phyloP scores from a whole-genome alignment of 2,329 filamentous ascomycete species.

The Cercospora sesami region DNA sequence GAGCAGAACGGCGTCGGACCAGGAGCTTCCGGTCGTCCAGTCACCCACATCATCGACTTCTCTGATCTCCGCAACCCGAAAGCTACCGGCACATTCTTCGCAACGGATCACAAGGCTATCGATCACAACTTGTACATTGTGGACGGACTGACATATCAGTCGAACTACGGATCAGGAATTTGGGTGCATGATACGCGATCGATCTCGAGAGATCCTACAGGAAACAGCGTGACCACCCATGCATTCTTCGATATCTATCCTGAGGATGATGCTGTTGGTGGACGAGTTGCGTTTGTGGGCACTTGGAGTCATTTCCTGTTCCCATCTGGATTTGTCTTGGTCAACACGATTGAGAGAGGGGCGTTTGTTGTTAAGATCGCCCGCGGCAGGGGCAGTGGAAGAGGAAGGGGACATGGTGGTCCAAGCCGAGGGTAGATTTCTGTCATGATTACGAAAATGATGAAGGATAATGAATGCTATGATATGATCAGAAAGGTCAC shows the following conservation, averaged over 20 bases:
- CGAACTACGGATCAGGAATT: slow-evolving; percentile 41
- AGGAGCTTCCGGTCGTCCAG: not conserved
- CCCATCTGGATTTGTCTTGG: slow-evolving; percentile 50
- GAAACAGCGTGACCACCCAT: slow-evolving; percentile 47
- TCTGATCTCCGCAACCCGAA: slow-evolving; percentile 37
- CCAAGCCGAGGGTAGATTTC: not conserved
- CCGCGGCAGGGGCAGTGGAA: not conserved
- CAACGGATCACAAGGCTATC: slow-evolving; percentile 35
- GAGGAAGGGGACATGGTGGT: not conserved
- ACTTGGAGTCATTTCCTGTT: slow-evolving; percentile 52
- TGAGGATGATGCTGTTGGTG: slow-evolving; percentile 34
- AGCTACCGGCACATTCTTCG: slow-evolving; percentile 40
- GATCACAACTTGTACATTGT: slow-evolving; percentile 46
- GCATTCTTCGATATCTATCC: slow-evolving; percentile 55
- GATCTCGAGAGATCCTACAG: slow-evolving; percentile 46
- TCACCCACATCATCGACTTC: slow-evolving; percentile 13
- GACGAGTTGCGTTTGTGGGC: slow-evolving; percentile 40
- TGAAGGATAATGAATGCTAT: not conserved
- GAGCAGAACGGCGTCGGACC: not conserved
- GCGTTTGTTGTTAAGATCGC: slow-evolving; percentile 15
- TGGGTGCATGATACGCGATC: slow-evolving; percentile 39
- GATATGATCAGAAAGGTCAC: not conserved
- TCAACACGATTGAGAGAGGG: slow-evolving; percentile 56
- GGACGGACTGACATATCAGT: slow-evolving; percentile 40
- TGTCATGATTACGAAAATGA: not conserved